A percentile compares a stretch with the other conserved stretches of the same genome.
These are phyloP conservation scores for Paspalum vaginatum DNA, from an alignment of 176 grass and related monocot species.

Conservation along the genomic window DNA sequence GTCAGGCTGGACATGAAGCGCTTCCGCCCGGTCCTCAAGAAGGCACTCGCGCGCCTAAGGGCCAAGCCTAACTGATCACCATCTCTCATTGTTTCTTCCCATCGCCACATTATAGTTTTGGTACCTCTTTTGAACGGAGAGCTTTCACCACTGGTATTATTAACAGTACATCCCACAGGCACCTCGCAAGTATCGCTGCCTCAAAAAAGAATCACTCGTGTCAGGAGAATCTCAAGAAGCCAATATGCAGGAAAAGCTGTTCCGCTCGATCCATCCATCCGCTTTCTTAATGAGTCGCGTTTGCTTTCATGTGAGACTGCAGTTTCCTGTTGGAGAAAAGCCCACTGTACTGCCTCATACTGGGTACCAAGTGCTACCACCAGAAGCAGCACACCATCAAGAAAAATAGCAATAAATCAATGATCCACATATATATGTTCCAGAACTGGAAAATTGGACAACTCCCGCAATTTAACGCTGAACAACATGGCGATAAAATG, in stretches of 20 bases:
- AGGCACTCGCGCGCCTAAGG: constrained; percentile 49
- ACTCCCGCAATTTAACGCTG: background rate
- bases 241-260: background rate
- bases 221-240: background rate
- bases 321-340: no score
- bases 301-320: no score
- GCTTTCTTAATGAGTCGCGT: background rate
- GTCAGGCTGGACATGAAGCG: constrained; percentile 70
- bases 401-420: no score
- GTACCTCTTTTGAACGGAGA: no score
- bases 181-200: background rate
- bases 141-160: no score
- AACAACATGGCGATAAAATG: background rate
- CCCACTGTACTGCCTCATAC: no score
- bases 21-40: constrained; percentile 57
- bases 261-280: background rate
- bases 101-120: background rate
- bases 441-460: background rate
- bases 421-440: background rate
- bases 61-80: background rate
- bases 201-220: background rate
- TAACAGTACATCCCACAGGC: background rate
- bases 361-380: no score
- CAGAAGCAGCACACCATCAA: no score
- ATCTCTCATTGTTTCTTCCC: no score